A percentile compares a stretch with the other conserved stretches of the same genome.
Conservation (phyloP, 495 filamentous ascomycete genomes). For the Daldinia bambusicola region DNA sequence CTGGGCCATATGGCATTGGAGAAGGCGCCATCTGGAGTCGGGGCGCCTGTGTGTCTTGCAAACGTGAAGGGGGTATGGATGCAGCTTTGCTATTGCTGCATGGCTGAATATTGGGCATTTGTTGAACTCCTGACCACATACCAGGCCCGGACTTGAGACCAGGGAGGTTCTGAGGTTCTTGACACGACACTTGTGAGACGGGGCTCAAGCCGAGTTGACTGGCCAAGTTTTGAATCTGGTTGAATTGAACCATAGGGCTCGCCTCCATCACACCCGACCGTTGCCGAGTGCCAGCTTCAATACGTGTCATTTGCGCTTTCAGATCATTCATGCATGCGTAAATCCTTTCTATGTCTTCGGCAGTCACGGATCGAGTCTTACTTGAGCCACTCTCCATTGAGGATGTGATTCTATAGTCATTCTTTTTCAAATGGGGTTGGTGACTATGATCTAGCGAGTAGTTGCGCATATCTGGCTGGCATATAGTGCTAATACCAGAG, state of each 20-base stretch:
- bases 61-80: background rate
- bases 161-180: background rate
- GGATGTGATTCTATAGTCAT: background rate
- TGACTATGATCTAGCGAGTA: background rate
- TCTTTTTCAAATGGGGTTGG: background rate
- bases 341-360: background rate
- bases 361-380: background rate
- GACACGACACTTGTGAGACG: background rate
- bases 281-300: constrained; percentile 7
- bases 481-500: background rate
- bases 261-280: background rate
- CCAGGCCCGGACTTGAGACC: background rate
- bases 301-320: constrained; percentile 3
- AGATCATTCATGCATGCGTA: background rate
- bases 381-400: background rate
- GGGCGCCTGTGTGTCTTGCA: background rate
- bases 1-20: background rate
- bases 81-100: background rate
- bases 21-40: background rate
- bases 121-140: background rate
- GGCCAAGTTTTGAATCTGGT: background rate
- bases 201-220: background rate
- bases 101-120: background rate
- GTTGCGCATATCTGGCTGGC: background rate
- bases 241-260: background rate